Percentiles rank a stretch among this genome's conserved stretches.
Conservation (phyloP, 345 rosid species). For the Bruguiera parviflora region DNA sequence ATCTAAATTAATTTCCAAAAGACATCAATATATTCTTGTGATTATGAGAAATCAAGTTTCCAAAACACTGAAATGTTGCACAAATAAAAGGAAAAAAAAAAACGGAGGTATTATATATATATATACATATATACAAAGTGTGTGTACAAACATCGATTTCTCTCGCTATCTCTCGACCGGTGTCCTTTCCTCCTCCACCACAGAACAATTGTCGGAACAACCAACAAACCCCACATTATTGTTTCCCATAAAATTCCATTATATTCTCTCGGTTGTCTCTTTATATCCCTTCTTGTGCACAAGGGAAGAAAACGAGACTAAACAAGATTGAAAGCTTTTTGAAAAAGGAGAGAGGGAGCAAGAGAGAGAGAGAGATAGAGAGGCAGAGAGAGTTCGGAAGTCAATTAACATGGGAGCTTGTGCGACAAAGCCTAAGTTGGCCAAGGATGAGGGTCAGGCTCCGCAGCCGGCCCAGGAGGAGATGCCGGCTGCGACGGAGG, state of each 20-base stretch:
- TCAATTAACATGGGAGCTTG: constrained; percentile 43
- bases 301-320: background rate
- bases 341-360: background rate
- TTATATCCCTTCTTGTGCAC: background rate
- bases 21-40: too few species aligned
- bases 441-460: constrained; percentile 26
- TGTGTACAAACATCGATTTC: too few species aligned
- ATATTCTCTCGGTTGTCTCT: background rate
- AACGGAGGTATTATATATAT: too few species aligned
- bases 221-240: background rate
- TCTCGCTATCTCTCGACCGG: too few species aligned
- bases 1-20: too few species aligned
- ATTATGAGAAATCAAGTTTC: too few species aligned
- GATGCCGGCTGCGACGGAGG: background rate
- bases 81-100: too few species aligned
- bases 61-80: too few species aligned
- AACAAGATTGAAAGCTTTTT: background rate
- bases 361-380: background rate
- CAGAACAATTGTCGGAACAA: constrained; percentile 34
- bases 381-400: background rate
- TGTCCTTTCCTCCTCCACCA: constrained; percentile 8
- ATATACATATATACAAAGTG: too few species aligned
- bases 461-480: constrained; percentile 20
- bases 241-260: too few species aligned
- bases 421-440: constrained; percentile 47